Evolutionary conservation across 331 rosid species (phyloP).

Genomic region (Prunus yedoensis): DNA sequence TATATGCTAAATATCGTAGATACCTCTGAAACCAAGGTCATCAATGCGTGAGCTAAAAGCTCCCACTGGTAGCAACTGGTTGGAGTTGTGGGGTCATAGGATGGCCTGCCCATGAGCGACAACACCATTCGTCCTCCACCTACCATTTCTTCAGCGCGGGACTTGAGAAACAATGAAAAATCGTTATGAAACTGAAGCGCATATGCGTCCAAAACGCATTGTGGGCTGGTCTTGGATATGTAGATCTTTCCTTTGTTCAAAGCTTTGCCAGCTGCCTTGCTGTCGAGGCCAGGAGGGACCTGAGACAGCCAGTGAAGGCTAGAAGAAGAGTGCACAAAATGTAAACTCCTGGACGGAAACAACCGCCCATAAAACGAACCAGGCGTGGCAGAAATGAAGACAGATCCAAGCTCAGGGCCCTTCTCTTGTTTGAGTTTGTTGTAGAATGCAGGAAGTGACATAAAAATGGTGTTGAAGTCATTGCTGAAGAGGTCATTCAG

Average conservation of each 20-base stretch:
- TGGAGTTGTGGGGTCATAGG: slow-evolving; percentile 48
- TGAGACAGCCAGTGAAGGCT: slow-evolving; percentile 92
- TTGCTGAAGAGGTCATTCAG: slow-evolving; percentile 69
- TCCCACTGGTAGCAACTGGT: slow-evolving; percentile 68
- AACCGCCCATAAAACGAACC: slow-evolving; percentile 71
- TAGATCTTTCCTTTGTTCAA: slow-evolving; percentile 68
- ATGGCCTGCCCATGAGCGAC: slow-evolving; percentile 56
- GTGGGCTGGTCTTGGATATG: slow-evolving; percentile 65
- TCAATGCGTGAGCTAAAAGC: slow-evolving; percentile 58
- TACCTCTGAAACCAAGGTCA: slow-evolving; percentile 63
- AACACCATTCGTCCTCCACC: slow-evolving; percentile 63
- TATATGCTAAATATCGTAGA: background rate
- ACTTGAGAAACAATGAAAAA: slow-evolving; percentile 45
- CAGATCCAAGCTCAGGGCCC: slow-evolving; percentile 20
- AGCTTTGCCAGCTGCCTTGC: background rate
- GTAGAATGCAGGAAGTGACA: slow-evolving; percentile 63
- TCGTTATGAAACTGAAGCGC: slow-evolving; percentile 49
- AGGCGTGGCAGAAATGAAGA: slow-evolving; percentile 55
- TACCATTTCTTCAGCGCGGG: slow-evolving; percentile 51
- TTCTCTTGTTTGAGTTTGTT: slow-evolving; percentile 25
- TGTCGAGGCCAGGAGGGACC: slow-evolving; percentile 49
- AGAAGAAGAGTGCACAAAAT: slow-evolving; percentile 84
- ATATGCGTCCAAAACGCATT: slow-evolving; percentile 58
- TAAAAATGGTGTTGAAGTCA: slow-evolving; percentile 72
- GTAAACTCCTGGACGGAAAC: slow-evolving; percentile 48